Percentiles rank a stretch among this genome's conserved stretches.
phyloP scores from a whole-genome alignment of 2,329 filamentous ascomycete species.

The Thelonectria olida region DNA sequence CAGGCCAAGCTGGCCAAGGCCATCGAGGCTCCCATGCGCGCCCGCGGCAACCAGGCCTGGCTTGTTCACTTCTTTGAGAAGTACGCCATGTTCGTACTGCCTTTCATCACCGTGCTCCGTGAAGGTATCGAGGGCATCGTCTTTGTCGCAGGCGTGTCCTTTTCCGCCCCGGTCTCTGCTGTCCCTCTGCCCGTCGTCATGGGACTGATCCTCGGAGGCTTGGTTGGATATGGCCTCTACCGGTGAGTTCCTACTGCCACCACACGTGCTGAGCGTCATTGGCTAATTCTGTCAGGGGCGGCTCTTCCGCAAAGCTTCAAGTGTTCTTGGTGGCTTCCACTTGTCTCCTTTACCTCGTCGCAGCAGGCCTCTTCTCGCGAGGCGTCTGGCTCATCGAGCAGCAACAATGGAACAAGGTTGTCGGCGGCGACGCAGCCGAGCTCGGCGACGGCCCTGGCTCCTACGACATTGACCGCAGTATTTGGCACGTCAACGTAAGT shows the following conservation, averaged over 20 bases:
- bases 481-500: conserved; percentile 85
- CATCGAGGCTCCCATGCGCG: conserved; percentile 61
- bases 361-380: conserved; percentile 82
- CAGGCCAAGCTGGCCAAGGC: conserved; percentile 79
- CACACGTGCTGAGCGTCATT: neutral
- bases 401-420: conserved; percentile 72
- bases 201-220: conserved; percentile 72
- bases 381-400: conserved; percentile 79
- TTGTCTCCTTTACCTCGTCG: conserved; percentile 85
- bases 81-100: conserved; percentile 87
- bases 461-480: conserved; percentile 79
- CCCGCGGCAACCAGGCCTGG: conserved; percentile 54
- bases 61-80: conserved; percentile 76
- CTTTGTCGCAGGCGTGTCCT: conserved; percentile 87
- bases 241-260: conserved; percentile 57
- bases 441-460: conserved; percentile 72
- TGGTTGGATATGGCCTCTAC: conserved; percentile 81
- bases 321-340: conserved; percentile 85
- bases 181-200: conserved; percentile 81
- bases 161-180: conserved; percentile 76
- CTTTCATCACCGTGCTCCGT: conserved; percentile 85
- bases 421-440: conserved; percentile 66
- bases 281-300: conserved; percentile 45
- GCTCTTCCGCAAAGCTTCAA: conserved; percentile 62
- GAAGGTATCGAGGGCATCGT: conserved; percentile 89